Evolutionary conservation across 2,329 filamentous ascomycete species (phyloP).

Genomic region (Penicillium sp.): DNA sequence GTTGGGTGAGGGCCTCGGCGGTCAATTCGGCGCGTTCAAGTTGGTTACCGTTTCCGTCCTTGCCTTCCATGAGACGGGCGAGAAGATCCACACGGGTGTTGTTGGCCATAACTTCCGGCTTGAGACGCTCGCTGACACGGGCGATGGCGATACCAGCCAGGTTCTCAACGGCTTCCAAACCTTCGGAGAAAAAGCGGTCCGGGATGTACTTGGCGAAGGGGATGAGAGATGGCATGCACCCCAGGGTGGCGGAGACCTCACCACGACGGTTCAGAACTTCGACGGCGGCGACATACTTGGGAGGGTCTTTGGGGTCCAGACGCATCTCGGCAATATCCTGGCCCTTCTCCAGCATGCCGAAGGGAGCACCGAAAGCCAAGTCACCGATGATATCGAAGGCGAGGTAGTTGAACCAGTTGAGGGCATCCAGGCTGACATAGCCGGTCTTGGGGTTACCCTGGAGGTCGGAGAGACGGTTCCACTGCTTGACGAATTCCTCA

Average conservation of each 20-base stretch:
- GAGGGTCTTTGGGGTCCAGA: constrained; percentile 56
- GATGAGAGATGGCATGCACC: constrained; percentile 70
- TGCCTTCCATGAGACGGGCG: constrained; percentile 78
- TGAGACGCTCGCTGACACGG: constrained; percentile 70
- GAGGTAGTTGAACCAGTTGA: constrained; percentile 76
- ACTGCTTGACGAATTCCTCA: constrained; percentile 68
- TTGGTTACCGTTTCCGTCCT: constrained; percentile 73
- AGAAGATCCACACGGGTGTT: constrained; percentile 75
- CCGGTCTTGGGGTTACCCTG: constrained; percentile 49
- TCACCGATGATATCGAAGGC: constrained; percentile 62
- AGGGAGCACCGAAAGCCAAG: constrained; percentile 69
- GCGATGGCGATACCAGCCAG: constrained; percentile 86
- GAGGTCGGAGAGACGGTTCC: constrained; percentile 62
- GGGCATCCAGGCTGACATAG: constrained; percentile 66
- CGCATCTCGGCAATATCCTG: constrained; percentile 74
- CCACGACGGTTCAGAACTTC: constrained; percentile 85
- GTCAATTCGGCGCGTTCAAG: constrained; percentile 78
- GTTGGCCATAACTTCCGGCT: constrained; percentile 59
- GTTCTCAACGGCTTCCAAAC: constrained; percentile 71
- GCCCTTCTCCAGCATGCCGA: constrained; percentile 77
- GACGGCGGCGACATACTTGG: constrained; percentile 73
- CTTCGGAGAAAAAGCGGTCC: constrained; percentile 76
- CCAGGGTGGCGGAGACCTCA: constrained; percentile 78
- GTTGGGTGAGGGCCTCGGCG: constrained; percentile 82
- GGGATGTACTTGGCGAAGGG: constrained; percentile 78